Evolutionary conservation across 495 filamentous ascomycete genomes (phyloP).

Genomic region (Penicillium herquei): DNA sequence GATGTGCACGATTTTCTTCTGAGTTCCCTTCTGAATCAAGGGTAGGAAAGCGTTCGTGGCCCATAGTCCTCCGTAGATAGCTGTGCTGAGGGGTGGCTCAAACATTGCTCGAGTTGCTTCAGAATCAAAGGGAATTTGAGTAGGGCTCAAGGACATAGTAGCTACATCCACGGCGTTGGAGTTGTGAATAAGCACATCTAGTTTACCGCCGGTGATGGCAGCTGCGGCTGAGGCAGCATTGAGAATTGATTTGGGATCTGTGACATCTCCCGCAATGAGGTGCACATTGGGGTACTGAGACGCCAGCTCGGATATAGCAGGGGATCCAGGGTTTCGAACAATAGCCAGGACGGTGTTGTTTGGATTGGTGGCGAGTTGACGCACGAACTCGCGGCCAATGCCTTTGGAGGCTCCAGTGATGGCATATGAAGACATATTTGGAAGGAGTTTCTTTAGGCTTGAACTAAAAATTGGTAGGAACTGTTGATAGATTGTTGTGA

Average conservation of each 20-base stretch:
- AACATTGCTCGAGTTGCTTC: conserved; percentile 11
- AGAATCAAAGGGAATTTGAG: conserved; percentile 22
- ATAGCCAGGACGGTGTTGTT: conserved; percentile 52
- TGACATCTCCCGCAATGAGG: conserved; percentile 45
- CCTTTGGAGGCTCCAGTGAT: conserved; percentile 58
- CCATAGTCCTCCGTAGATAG: conserved; percentile 22
- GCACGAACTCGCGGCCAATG: conserved; percentile 54
- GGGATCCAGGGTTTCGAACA: conserved; percentile 37
- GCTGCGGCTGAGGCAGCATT: conserved; percentile 38
- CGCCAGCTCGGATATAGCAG: conserved; percentile 29
- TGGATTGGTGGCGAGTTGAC: conserved; percentile 43
- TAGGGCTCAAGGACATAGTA: conserved; percentile 12
- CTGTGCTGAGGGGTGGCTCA: conserved; percentile 13
- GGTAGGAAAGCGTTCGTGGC: conserved; percentile 43
- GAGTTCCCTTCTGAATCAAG: conserved; percentile 39
- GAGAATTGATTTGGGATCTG: conserved; percentile 38
- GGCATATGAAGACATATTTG: conserved; percentile 50
- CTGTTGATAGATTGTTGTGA: too few relatives aligned
- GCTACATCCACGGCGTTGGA: conserved; percentile 31
- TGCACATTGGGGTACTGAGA: conserved; percentile 37
- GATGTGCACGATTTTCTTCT: conserved; percentile 48
- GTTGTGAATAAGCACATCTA: conserved; percentile 50
- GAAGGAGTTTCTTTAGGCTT: background rate
- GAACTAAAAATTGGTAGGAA: too few relatives aligned
- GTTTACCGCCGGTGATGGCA: conserved; percentile 36